Conservation (phyloP, 2,329 filamentous ascomycete genomes). For the Pseudogymnoascus sp. region DNA sequence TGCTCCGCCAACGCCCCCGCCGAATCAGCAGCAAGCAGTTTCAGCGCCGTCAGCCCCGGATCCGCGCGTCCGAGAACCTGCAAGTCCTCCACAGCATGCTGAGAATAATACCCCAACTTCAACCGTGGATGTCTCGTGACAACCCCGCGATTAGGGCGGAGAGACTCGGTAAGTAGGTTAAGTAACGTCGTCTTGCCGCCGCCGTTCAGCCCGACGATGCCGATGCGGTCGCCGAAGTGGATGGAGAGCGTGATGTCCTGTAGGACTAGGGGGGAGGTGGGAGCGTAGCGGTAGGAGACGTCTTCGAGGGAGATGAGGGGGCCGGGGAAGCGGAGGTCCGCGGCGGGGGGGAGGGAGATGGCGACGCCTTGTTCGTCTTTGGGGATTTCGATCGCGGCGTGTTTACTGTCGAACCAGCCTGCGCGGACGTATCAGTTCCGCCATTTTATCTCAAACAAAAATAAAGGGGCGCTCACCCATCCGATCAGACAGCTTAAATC, state of each 20-base stretch:
- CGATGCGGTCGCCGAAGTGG: constrained; percentile 65
- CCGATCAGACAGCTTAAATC: constrained; percentile 64
- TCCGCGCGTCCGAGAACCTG: constrained; percentile 44
- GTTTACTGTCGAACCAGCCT: constrained; percentile 45
- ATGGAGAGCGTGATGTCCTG: constrained; percentile 61
- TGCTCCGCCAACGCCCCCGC: constrained; percentile 54
- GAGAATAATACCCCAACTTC: constrained; percentile 69
- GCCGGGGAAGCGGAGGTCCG: constrained; percentile 67
- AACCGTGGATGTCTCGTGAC: constrained; percentile 61
- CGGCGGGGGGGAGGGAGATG: constrained; percentile 53
- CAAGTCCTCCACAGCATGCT: constrained; percentile 68
- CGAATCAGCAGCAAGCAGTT: constrained; percentile 51
- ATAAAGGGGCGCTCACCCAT: neutral
- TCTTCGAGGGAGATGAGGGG: constrained; percentile 66
- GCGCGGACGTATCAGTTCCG: neutral
- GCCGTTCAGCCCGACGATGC: constrained; percentile 72
- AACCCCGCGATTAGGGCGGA: constrained; percentile 52
- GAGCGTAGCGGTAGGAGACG: constrained; percentile 57
- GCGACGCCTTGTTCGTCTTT: constrained; percentile 52
- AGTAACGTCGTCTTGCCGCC: constrained; percentile 76
- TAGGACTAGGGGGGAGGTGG: constrained; percentile 41
- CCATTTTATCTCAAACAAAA: neutral
- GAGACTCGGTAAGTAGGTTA: constrained; percentile 57
- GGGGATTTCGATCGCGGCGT: constrained; percentile 56
- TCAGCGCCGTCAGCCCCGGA: constrained; percentile 55